Percentiles rank a stretch among this genome's conserved stretches.
Evolutionary conservation across 2,329 filamentous ascomycete genomes (phyloP).

Genomic region (Colletotrichum sp.): DNA sequence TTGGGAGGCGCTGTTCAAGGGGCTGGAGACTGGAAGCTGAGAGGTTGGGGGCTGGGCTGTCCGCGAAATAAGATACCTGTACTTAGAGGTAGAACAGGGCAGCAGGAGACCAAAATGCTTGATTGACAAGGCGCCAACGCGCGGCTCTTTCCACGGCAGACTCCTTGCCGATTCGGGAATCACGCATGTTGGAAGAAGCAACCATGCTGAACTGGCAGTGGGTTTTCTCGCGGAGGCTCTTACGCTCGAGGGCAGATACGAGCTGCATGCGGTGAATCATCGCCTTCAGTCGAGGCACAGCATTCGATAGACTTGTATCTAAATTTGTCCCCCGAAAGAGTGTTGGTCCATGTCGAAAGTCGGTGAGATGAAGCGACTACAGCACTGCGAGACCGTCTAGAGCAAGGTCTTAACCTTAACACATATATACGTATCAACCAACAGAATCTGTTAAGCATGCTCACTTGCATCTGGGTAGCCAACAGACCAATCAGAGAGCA

Average conservation of each 20-base stretch:
- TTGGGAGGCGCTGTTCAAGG: background rate
- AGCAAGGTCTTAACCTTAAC: background rate
- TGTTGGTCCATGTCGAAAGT: background rate
- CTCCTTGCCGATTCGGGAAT: background rate
- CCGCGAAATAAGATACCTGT: background rate
- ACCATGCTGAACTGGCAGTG: background rate
- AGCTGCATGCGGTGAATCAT: background rate
- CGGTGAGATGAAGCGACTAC: background rate
- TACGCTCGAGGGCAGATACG: background rate
- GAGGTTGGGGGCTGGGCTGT: background rate
- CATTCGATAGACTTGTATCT: background rate
- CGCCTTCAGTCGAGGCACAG: background rate
- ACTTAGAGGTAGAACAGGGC: background rate
- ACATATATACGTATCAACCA: background rate
- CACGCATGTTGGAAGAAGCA: background rate
- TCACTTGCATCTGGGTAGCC: background rate
- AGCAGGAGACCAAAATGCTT: background rate
- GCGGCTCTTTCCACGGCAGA: background rate
- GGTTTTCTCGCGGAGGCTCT: background rate
- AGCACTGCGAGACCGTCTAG: background rate
- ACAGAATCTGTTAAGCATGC: background rate
- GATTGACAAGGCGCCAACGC: background rate
- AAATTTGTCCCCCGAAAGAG: background rate
- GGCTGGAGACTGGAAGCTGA: background rate
- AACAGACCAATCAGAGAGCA: background rate